Evolutionary conservation across 1,284 basidiomycete genomes (phyloP), one percentile per base, ranked within the genome.

Genomic region (Papiliotrema fonsecae): DNA sequence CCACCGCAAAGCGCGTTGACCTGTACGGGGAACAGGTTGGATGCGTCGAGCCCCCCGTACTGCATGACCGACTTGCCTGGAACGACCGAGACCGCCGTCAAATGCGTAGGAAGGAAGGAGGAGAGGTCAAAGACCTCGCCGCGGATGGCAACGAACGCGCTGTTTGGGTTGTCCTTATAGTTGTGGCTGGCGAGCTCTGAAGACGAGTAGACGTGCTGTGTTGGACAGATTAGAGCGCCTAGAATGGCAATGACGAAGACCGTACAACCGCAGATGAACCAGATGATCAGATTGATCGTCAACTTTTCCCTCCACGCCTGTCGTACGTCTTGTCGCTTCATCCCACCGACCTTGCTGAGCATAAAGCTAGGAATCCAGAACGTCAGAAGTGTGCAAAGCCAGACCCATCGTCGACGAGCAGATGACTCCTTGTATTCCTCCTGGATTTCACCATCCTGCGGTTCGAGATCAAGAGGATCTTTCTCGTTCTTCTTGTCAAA

Each of bases 301-400:
- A 98, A 79, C 76, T 97, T 98, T 75, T 98, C 94, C 59, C 93
- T 78, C 94, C 93, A 97, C 0, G 94, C 94, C 75, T 97, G 92
- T 37, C 87, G 84, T 35, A 98, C 81, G 64, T 98, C 96, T 54
- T 86, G 75, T 11, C 93, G 85, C 76, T 97, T 97, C 88, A 98
- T 92, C 21, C 88, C 81, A 1, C 88, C 88, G 48, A 89, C 64
- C 69, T 81, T 83, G 16, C 74, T 77, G 39, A 98, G 77, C 45
- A 85, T 71, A 13, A 81, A 80, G 21, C 80, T 84, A 0, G 93
- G 94, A 6, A 91, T 74, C 86, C 87, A 97, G 77, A 82, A 97
- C 0, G 92, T 98, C 45, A 97, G 77, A n/a, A 87, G 69, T 85
- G 89, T 90, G 54, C 87, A 90, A 1, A 97, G 72, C 14, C 81